A percentile compares a stretch with the other conserved stretches of the same genome.
phyloP scores from a whole-genome alignment of 768 basidiomycete species.

The Lactarius pseudohatsudake region DNA sequence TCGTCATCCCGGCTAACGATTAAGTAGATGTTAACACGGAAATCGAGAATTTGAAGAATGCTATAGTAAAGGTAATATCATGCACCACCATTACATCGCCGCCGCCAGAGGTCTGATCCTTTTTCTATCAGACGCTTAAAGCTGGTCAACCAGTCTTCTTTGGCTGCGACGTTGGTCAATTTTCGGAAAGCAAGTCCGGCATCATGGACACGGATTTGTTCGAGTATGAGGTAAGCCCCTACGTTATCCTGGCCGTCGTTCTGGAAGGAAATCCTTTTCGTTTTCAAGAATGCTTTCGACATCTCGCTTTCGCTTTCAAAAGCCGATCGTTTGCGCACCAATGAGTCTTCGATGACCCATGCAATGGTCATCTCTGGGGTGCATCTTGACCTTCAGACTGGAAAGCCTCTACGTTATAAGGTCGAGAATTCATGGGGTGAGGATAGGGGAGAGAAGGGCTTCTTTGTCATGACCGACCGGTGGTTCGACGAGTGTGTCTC shows the following conservation, averaged over 20 bases:
- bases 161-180: conserved; percentile 94
- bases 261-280: neutral
- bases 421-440: conserved; percentile 97
- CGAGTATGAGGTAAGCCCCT: conserved; percentile 65
- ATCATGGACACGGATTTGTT: conserved; percentile 86
- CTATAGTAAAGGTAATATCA: conserved; percentile 64
- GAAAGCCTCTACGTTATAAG: conserved; percentile 86
- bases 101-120: neutral
- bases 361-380: conserved; percentile 95
- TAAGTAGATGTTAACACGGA: conserved; percentile 83
- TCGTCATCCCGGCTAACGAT: conserved; percentile 11
- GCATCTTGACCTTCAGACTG: conserved; percentile 69
- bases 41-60: conserved; percentile 75
- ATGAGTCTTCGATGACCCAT: conserved; percentile 92
- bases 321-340: conserved; percentile 76
- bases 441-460: conserved; percentile 74
- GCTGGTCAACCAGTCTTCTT: conserved; percentile 92
- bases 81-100: neutral
- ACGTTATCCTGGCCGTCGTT: neutral
- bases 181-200: conserved; percentile 63
- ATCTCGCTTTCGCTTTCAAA: conserved; percentile 80
- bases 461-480: conserved; percentile 85
- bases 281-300: conserved; percentile 70
- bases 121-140: conserved; percentile 50
- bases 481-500: conserved; percentile 87